Evolutionary conservation across 805 yeast species (phyloP).

Genomic region (Metschnikowia sp.): DNA sequence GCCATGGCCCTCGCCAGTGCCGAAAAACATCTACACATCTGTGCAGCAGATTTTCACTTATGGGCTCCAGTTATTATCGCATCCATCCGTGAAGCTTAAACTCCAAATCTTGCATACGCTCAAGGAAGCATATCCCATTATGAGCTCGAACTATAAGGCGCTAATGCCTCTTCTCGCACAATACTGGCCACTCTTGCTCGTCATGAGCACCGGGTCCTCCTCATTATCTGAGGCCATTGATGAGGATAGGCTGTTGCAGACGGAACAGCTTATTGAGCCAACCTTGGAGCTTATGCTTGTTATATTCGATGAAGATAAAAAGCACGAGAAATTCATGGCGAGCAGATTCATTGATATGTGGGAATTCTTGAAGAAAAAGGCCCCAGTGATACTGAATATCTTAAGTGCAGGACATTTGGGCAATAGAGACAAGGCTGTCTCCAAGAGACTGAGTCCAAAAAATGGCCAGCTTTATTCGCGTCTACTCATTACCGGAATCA

Average conservation of each 20-base stretch:
- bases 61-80: conserved; percentile 67
- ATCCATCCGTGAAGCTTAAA: conserved; percentile 56
- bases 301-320: conserved; percentile 28
- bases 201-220: conserved; percentile 19
- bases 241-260: background rate
- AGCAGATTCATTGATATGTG: conserved; percentile 48
- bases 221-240: conserved; percentile 13
- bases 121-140: conserved; percentile 27
- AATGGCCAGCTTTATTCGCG: conserved; percentile 19
- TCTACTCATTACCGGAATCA: conserved; percentile 34
- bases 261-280: conserved; percentile 21
- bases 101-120: conserved; percentile 53
- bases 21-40: conserved; percentile 54
- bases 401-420: background rate
- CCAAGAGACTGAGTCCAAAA: too few relatives aligned
- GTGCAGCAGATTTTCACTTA: conserved; percentile 62
- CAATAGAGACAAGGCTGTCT: background rate
- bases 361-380: conserved; percentile 21
- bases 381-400: background rate
- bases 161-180: conserved; percentile 30
- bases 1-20: conserved; percentile 66
- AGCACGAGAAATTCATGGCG: conserved; percentile 45
- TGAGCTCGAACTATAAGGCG: conserved; percentile 29
- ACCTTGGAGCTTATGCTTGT: conserved; percentile 27
- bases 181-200: conserved; percentile 32